These are phyloP conservation scores for Physaria fendleri DNA, from an alignment of 345 rosid species.

Conservation along the genomic window DNA sequence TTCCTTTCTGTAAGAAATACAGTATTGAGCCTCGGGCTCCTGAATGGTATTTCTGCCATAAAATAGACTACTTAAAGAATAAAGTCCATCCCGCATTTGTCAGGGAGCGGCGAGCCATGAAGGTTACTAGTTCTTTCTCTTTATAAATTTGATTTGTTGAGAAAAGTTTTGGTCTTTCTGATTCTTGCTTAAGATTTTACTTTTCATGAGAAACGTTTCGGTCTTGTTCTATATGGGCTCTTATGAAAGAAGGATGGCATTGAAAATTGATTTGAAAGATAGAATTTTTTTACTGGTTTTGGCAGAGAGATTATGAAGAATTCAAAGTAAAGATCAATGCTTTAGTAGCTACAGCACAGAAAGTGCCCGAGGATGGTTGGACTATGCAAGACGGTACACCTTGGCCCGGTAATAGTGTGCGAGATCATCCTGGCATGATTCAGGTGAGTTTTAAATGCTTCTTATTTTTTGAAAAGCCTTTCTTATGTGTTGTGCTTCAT, in stretches of 20 bases:
- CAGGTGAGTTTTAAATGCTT: conserved; percentile 52
- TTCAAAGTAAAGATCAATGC: conserved; percentile 88
- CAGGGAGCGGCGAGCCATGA: conserved; percentile 92
- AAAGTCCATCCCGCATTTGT: conserved; percentile 97
- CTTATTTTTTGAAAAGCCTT: neutral
- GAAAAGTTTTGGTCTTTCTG: neutral
- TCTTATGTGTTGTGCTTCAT: neutral
- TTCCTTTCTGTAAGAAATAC: conserved; percentile 92
- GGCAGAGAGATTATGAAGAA: conserved; percentile 98
- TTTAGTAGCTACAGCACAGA: conserved; percentile 90
- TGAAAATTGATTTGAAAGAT: neutral
- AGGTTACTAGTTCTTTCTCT: conserved; percentile 44
- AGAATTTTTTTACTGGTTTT: conserved; percentile 13
- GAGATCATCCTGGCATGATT: conserved; percentile 99
- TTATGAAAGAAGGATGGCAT: neutral
- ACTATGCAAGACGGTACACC: conserved; percentile 99
- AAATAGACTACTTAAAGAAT: conserved; percentile 89
- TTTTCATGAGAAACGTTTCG: neutral
- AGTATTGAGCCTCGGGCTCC: conserved; percentile 97
- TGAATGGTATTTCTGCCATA: conserved; percentile 93
- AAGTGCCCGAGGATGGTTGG: conserved; percentile 99
- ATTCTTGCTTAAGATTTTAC: neutral
- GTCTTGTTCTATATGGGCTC: neutral
- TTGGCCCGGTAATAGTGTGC: conserved; percentile 93
- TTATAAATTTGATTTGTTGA: neutral